A percentile compares a stretch with the other conserved stretches of the same genome.
These are phyloP conservation scores for Coccomyxa subellipsoidea DNA, from an alignment of 163 green algal genomes.

Conservation along the genomic window DNA sequence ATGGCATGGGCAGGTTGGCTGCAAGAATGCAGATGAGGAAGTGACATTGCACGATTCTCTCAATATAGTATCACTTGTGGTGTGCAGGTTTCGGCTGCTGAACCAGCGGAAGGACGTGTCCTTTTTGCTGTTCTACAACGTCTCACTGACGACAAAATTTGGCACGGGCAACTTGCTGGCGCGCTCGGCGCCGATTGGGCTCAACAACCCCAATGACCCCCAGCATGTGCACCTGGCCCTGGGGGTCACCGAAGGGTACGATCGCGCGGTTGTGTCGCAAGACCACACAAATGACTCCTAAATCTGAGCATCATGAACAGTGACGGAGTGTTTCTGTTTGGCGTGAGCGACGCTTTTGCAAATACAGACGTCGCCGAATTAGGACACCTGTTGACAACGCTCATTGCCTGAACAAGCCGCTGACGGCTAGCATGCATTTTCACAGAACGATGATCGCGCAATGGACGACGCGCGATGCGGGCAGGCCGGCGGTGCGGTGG, in stretches of 20 bases:
- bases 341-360: too few species aligned
- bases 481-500: constrained; percentile 33
- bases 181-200: neutral
- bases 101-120: constrained; percentile 21
- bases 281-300: too few species aligned
- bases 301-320: too few species aligned
- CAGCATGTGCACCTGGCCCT: constrained; percentile 39
- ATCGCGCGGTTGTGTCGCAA: neutral
- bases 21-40: too few species aligned
- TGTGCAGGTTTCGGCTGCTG: constrained; percentile 20
- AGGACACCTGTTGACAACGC: too few species aligned
- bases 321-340: too few species aligned
- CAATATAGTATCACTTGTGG: too few species aligned
- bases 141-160: constrained; percentile 13
- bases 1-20: too few species aligned
- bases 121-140: constrained; percentile 21
- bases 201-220: constrained; percentile 37
- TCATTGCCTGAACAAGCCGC: too few species aligned
- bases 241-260: constrained; percentile 22
- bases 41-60: too few species aligned
- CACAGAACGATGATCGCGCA: constrained; percentile 26
- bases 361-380: too few species aligned
- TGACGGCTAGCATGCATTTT: neutral
- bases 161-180: constrained; percentile 9
- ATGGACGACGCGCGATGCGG: constrained; percentile 43